These are phyloP conservation scores for Myochromella boudieri DNA, from an alignment of 768 basidiomycete genomes.

Conservation along the genomic window DNA sequence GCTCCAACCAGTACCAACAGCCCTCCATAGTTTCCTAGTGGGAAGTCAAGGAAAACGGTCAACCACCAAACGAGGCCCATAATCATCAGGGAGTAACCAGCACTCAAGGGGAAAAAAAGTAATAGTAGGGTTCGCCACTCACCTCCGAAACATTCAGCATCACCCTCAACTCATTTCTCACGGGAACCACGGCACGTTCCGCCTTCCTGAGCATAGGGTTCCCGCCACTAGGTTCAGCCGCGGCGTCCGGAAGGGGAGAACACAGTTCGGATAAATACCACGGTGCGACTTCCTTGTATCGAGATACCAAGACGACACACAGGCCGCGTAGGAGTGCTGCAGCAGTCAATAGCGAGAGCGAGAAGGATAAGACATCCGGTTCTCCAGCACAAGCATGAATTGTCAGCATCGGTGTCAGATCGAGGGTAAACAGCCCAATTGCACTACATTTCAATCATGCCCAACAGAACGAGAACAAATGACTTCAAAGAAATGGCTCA, in stretches of 20 bases:
- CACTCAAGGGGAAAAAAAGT: background rate
- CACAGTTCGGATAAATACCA: constrained; percentile 23
- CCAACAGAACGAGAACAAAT: background rate
- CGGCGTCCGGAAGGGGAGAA: no score
- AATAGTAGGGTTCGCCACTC: constrained; percentile 14
- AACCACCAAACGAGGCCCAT: background rate
- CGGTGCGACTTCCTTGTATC: constrained; percentile 32
- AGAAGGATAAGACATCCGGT: constrained; percentile 51
- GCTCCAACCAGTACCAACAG: constrained; percentile 13
- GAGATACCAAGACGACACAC: constrained; percentile 32
- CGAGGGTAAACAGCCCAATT: background rate
- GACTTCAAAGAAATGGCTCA: constrained; percentile 23
- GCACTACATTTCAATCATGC: no score
- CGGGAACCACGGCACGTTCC: constrained; percentile 32
- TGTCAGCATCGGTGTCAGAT: background rate
- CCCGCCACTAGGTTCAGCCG: no score
- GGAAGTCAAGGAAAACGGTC: background rate
- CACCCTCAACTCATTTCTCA: constrained; percentile 36
- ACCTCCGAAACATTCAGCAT: constrained; percentile 37
- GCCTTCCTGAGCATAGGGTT: constrained; percentile 24
- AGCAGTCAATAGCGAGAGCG: constrained; percentile 52
- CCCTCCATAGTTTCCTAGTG: constrained; percentile 9
- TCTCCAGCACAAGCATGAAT: constrained; percentile 32
- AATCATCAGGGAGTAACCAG: background rate
- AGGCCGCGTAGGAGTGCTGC: constrained; percentile 50